Base-by-base conservation (phyloP, 441 rosid species). In the Arabidopsis lyrata region DNA sequence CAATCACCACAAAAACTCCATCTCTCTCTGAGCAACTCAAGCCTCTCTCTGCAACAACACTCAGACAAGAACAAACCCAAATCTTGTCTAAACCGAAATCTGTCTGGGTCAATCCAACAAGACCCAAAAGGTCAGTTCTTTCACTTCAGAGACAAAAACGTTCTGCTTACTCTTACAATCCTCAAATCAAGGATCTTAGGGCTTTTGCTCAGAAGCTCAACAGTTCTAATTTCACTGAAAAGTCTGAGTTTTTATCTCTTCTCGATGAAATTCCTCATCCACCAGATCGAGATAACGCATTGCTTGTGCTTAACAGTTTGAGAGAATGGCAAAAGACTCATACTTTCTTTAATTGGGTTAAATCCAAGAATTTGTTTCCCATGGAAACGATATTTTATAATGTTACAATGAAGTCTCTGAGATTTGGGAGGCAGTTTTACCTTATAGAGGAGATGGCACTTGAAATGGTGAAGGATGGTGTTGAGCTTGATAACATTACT, bases 401-500 rank as follows among this genome's bases (percentile, higher is more conserved):
- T 63, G 93, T 89, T 34, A 73, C 86, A 0, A 92, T 90, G 96
- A 95, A 92, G 87, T 88, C 92, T 77, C 69, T 95, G 84, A 86
- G 98, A 81, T 89, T 82, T 73, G 97, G 96, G 79, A 85, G 78
- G 82, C 97, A 92, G 82, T 92, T 95, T 78, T 88, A 86, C 64
- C 86, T 92, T 31, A 83, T 88, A 22, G 99, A 95, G 66, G 84
- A 85, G 45, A 86, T 95, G 73, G 97, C 97, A 16, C 75, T 85
- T 78, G 93, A 95, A 68, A 92, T 95, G 99, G 86, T 89, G 68
- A 83, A 85, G 44, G 84, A 84, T 82, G 90, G 73, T 49, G 78
- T 92, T 75, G 84, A 82, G 83, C 98, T 89, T 80, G 97, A 95
- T 80, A 95, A 92, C 77, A 88, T 95, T 61, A 92, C 99, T 11